Evolutionary conservation across 2,329 filamentous ascomycete species (phyloP).

Genomic region (Delphinella strobiligena): DNA sequence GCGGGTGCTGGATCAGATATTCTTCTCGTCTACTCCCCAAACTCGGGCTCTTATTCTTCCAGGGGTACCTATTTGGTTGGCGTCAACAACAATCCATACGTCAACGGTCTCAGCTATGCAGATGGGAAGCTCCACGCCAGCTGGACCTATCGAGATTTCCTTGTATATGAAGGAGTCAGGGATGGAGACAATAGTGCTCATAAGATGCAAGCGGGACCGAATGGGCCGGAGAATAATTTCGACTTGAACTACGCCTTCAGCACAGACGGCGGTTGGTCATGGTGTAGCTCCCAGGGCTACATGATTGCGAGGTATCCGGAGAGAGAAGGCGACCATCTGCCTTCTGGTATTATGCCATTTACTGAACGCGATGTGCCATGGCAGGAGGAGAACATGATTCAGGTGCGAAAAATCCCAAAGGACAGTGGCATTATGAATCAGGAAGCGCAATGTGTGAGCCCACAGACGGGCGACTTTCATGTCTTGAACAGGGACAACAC

Average conservation of each 20-base stretch:
- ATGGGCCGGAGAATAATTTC: not conserved
- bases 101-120: not conserved
- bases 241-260: constrained; percentile 1
- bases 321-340: too few species aligned
- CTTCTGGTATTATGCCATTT: not conserved
- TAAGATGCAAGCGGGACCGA: not conserved
- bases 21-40: not conserved
- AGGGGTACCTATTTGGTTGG: not conserved
- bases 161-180: not conserved
- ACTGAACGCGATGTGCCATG: too few species aligned
- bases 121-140: not conserved
- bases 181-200: not conserved
- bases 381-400: too few species aligned
- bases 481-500: constrained; percentile 1
- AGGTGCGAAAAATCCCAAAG: not conserved
- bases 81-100: constrained; percentile 1
- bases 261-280: not conserved
- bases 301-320: not conserved
- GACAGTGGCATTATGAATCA: not conserved
- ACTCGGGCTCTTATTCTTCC: not conserved
- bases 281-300: not conserved
- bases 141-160: not conserved
- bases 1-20: not conserved
- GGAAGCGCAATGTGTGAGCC: not conserved
- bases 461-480: not conserved